Evolutionary conservation across 2,329 filamentous ascomycete genomes (phyloP).

Genomic region (Microdochium paspali): DNA sequence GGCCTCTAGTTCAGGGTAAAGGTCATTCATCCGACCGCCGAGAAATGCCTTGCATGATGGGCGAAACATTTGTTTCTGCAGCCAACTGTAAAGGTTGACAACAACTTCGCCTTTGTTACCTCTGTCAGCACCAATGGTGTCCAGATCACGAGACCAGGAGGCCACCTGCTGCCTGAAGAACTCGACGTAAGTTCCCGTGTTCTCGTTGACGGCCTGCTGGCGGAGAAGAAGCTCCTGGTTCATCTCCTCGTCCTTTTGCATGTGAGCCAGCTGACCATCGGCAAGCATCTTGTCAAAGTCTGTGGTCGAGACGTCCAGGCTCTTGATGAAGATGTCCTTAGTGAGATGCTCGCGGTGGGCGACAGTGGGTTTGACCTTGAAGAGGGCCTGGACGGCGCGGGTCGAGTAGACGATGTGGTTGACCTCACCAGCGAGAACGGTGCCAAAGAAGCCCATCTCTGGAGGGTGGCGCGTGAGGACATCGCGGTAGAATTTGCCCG

Average conservation of each 20-base stretch:
- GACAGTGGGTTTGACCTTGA: not conserved
- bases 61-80: not conserved
- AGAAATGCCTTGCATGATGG: not conserved
- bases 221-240: not conserved
- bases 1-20: not conserved
- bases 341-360: not conserved
- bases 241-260: constrained; percentile 1
- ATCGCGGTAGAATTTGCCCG: not conserved
- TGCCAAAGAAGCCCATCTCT: not conserved
- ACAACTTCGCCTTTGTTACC: not conserved
- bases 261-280: not conserved
- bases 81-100: not conserved
- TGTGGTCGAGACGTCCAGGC: not conserved
- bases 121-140: not conserved
- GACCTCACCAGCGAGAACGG: not conserved
- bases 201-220: not conserved
- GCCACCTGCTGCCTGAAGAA: not conserved
- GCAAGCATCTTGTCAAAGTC: not conserved
- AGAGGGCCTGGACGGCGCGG: not conserved
- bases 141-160: too few relatives aligned
- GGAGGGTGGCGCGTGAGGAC: not conserved
- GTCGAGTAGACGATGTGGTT: not conserved
- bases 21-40: not conserved
- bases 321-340: not conserved
- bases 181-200: not conserved